These are phyloP conservation scores for Paraleonurus japonicus DNA, from an alignment of 257 asterid species.

Conservation along the genomic window DNA sequence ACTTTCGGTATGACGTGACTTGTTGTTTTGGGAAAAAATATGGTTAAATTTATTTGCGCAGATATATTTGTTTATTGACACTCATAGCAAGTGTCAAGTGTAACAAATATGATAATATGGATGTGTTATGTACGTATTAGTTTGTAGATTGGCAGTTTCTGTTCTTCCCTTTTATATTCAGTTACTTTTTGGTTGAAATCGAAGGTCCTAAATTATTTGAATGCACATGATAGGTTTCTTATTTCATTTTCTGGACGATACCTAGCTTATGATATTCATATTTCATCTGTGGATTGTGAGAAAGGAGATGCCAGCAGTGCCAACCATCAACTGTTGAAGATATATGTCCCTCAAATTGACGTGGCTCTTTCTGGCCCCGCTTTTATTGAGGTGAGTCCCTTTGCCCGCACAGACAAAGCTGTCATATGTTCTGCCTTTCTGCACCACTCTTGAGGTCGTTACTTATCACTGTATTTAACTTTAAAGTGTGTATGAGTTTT, in stretches of 20 bases:
- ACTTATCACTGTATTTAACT: background rate
- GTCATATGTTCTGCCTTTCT: background rate
- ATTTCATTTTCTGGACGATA: slow-evolving; percentile 81
- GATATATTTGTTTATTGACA: background rate
- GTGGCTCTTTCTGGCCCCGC: slow-evolving; percentile 68
- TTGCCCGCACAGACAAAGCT: background rate
- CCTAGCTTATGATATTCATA: slow-evolving; percentile 47
- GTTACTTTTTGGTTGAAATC: slow-evolving; percentile 5
- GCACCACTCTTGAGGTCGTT: background rate
- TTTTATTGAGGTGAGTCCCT: slow-evolving; percentile 68
- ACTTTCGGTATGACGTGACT: slow-evolving; percentile 56
- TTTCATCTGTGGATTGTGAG: slow-evolving; percentile 42
- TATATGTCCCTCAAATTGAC: slow-evolving; percentile 61
- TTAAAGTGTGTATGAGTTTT: background rate
- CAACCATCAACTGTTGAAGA: slow-evolving; percentile 68
- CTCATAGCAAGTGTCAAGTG: background rate
- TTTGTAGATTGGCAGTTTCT: background rate
- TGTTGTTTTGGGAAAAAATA: background rate
- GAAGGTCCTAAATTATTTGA: slow-evolving; percentile 13
- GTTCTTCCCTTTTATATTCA: background rate
- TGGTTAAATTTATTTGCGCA: background rate
- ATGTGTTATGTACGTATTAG: background rate
- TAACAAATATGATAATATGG: background rate
- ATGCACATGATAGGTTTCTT: slow-evolving; percentile 59
- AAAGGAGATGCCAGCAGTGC: slow-evolving; percentile 36